A percentile compares a stretch with the other conserved stretches of the same genome.
These are phyloP conservation scores for Kodamaea jinghongensis DNA, from an alignment of 805 yeast species.

Conservation along the genomic window DNA sequence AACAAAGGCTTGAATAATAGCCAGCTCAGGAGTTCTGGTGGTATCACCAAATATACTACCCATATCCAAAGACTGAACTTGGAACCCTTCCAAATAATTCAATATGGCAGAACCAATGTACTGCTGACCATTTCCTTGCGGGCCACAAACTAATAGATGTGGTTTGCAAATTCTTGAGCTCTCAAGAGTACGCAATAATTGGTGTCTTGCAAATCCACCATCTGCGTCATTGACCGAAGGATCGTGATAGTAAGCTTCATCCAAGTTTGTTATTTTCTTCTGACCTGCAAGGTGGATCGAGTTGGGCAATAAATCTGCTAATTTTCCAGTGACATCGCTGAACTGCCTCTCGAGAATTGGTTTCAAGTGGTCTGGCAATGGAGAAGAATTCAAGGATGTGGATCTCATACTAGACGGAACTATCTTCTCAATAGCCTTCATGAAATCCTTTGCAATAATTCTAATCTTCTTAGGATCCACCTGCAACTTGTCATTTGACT, in stretches of 20 bases:
- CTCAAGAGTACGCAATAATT: slow-evolving; percentile 49
- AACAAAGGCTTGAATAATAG: slow-evolving; percentile 75
- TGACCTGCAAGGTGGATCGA: slow-evolving; percentile 31
- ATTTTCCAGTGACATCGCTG: slow-evolving; percentile 40
- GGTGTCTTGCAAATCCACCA: slow-evolving; percentile 68
- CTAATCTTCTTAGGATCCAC: slow-evolving; percentile 70
- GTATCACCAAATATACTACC: slow-evolving; percentile 76
- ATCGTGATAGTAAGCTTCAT: slow-evolving; percentile 66
- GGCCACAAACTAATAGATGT: slow-evolving; percentile 69
- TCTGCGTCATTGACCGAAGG: slow-evolving; percentile 54
- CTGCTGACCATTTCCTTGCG: slow-evolving; percentile 80
- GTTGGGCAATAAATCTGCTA: slow-evolving; percentile 63
- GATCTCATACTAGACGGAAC: slow-evolving; percentile 92
- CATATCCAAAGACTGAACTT: slow-evolving; percentile 81
- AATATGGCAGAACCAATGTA: slow-evolving; percentile 80
- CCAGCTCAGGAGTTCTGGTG: slow-evolving; percentile 77
- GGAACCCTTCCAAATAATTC: slow-evolving; percentile 82
- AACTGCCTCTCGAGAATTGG: slow-evolving; percentile 61
- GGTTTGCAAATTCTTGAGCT: slow-evolving; percentile 77
- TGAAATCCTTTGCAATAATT: slow-evolving; percentile 80
- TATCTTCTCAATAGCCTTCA: slow-evolving; percentile 79
- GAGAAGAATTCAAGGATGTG: slow-evolving; percentile 66
- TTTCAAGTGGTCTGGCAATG: slow-evolving; percentile 69
- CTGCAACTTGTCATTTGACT: slow-evolving; percentile 64
- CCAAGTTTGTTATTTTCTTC: slow-evolving; percentile 55